Percentiles rank a stretch among this genome's conserved stretches.
These are phyloP conservation scores for Aspergillus tubingensis DNA, from an alignment of 2,329 filamentous ascomycete species.

Conservation along the genomic window DNA sequence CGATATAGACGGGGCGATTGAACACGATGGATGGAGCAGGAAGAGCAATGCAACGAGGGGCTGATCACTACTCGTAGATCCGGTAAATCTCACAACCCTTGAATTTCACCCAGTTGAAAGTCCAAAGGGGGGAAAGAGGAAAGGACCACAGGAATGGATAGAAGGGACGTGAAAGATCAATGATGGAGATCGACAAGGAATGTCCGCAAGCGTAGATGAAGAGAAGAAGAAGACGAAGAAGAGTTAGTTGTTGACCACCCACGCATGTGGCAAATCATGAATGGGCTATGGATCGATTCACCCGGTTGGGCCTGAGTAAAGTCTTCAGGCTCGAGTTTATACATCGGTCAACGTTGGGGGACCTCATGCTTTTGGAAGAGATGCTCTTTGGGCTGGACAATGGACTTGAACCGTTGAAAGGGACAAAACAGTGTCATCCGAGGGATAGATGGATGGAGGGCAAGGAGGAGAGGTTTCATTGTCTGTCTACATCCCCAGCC, in stretches of 20 bases:
- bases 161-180: background rate
- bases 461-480: background rate
- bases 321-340: background rate
- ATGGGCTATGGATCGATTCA: slow-evolving; percentile 6
- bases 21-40: background rate
- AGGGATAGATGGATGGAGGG: background rate
- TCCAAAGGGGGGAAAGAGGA: background rate
- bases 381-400: background rate
- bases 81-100: background rate
- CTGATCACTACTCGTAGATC: slow-evolving; percentile 1
- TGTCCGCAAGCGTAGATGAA: slow-evolving; percentile 7
- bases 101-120: too few species aligned
- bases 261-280: slow-evolving; percentile 15
- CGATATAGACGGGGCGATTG: slow-evolving; percentile 16
- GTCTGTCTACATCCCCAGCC: background rate
- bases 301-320: slow-evolving; percentile 7
- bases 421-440: too few species aligned
- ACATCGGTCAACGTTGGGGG: background rate
- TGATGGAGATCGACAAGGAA: slow-evolving; percentile 7
- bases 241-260: background rate
- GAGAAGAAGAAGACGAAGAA: background rate
- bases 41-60: background rate
- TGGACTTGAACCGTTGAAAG: background rate
- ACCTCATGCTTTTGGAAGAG: background rate
- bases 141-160: background rate